phyloP scores from a whole-genome alignment of 495 filamentous ascomycete genomes.

The Usnea hakonensis region DNA sequence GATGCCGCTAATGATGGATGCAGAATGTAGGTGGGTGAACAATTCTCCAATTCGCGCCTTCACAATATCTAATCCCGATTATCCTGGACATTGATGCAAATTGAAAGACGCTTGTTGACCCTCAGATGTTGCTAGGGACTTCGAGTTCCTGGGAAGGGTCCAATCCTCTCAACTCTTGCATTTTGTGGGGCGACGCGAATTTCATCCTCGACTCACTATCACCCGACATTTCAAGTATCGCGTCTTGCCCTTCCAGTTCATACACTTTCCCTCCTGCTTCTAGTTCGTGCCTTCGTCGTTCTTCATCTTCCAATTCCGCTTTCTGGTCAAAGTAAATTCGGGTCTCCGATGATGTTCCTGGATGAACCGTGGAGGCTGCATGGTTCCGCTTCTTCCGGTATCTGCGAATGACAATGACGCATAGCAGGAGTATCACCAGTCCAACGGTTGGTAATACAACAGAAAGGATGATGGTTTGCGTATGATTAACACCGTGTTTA shows the following conservation, averaged over 20 bases:
- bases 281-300: neutral
- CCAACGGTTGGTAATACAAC: neutral
- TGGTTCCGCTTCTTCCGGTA: neutral
- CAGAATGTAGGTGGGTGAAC: no score
- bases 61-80: no score
- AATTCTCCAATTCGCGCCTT: no score
- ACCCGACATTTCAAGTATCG: neutral
- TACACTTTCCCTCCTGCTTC: neutral
- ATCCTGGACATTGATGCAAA: no score
- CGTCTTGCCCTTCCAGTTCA: neutral
- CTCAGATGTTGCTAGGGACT: neutral
- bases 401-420: neutral
- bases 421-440: neutral
- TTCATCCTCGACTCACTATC: neutral
- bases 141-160: neutral
- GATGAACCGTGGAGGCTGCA: neutral
- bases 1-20: no score
- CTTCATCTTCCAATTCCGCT: constrained; percentile 3
- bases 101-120: no score
- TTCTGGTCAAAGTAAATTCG: constrained; percentile 5
- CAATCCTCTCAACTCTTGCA: neutral
- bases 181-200: neutral
- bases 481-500: neutral
- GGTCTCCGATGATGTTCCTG: neutral
- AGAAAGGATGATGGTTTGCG: neutral